Percentiles rank a stretch among this genome's conserved stretches.
These are phyloP conservation scores for Paramyrothecium sp. DNA, from an alignment of 2,329 filamentous ascomycete species.

Conservation along the genomic window DNA sequence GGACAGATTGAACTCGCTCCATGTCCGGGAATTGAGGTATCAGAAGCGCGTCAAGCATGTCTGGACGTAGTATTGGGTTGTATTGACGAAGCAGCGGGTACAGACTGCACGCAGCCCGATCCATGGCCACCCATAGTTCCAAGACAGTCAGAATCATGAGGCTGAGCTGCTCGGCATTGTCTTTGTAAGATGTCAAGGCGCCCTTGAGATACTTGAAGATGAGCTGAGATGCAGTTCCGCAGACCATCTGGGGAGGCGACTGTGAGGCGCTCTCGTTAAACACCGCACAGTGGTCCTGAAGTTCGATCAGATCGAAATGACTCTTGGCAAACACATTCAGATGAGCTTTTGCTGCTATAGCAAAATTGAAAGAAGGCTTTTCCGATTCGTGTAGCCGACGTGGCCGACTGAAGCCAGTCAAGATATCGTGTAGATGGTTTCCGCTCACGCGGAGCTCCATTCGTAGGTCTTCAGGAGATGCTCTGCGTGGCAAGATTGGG, in stretches of 20 bases:
- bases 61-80: slow-evolving; percentile 16
- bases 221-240: neutral
- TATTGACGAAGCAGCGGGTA: slow-evolving; percentile 17
- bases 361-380: slow-evolving; percentile 7
- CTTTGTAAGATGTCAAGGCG: slow-evolving; percentile 6
- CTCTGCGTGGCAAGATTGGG: slow-evolving; percentile 14
- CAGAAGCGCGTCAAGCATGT: slow-evolving; percentile 18
- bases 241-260: neutral
- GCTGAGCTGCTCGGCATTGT: slow-evolving; percentile 17
- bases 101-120: slow-evolving; percentile 13
- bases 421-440: slow-evolving; percentile 7
- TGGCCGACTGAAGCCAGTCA: slow-evolving; percentile 9
- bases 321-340: slow-evolving; percentile 9
- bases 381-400: neutral
- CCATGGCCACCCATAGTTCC: slow-evolving; percentile 20
- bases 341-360: slow-evolving; percentile 15
- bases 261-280: slow-evolving; percentile 7
- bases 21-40: slow-evolving; percentile 13
- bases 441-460: slow-evolving; percentile 16
- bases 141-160: slow-evolving; percentile 17
- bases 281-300: slow-evolving; percentile 3
- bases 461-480: slow-evolving; percentile 10
- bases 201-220: slow-evolving; percentile 10
- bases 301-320: slow-evolving; percentile 12
- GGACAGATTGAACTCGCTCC: slow-evolving; percentile 14